A percentile compares a stretch with the other conserved stretches of the same genome.
These are phyloP conservation scores for Aspergillus fumigatiaffinis DNA, from an alignment of 2,329 filamentous ascomycete genomes.

Conservation along the genomic window DNA sequence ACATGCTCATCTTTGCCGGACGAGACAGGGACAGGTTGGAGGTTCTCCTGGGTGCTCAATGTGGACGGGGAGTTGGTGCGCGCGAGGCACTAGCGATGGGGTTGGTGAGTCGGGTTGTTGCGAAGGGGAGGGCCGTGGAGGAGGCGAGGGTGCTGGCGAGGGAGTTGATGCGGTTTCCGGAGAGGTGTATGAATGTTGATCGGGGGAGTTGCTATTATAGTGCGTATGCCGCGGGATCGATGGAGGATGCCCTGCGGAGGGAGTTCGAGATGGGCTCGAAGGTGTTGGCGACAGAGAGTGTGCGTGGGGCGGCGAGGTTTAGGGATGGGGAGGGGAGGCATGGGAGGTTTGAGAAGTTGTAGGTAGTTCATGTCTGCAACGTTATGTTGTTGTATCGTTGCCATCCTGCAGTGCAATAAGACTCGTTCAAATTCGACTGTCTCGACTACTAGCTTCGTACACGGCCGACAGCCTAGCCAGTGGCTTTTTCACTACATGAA, in stretches of 20 bases:
- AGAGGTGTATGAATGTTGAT: constrained; percentile 52
- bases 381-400: too few relatives aligned
- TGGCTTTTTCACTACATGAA: background rate
- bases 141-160: constrained; percentile 48
- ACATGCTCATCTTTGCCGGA: background rate
- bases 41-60: background rate
- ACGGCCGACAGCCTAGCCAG: background rate
- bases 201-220: constrained; percentile 48
- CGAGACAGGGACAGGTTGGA: background rate
- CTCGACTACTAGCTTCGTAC: too few relatives aligned
- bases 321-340: constrained; percentile 38
- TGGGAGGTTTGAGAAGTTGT: constrained; percentile 43
- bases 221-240: constrained; percentile 45
- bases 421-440: background rate
- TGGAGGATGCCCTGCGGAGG: constrained; percentile 49
- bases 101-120: constrained; percentile 51
- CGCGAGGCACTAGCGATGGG: constrained; percentile 51
- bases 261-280: constrained; percentile 46
- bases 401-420: background rate
- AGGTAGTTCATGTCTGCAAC: background rate
- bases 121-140: constrained; percentile 47
- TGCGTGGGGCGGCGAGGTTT: constrained; percentile 41
- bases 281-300: constrained; percentile 44
- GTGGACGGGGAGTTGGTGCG: constrained; percentile 41
- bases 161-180: constrained; percentile 48